Evolutionary conservation across 2,329 filamentous ascomycete species (phyloP).

Genomic region (Pezicula carpinea): DNA sequence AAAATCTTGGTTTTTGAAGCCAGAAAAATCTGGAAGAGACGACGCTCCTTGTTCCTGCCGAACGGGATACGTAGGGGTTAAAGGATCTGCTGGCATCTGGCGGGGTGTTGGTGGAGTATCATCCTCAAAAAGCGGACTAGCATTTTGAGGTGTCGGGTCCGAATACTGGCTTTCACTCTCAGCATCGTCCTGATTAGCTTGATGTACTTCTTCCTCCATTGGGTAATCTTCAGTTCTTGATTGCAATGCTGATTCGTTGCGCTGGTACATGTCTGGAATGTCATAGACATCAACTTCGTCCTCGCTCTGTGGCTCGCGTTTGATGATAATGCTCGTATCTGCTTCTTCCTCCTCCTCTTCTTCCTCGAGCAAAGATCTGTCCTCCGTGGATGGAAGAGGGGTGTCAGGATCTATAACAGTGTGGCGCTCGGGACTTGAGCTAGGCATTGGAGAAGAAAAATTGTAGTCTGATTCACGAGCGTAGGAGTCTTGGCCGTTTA

Average conservation of each 20-base stretch:
- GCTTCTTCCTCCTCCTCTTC: constrained; percentile 45
- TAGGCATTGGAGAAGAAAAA: constrained; percentile 57
- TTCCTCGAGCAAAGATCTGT: constrained; percentile 52
- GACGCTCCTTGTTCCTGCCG: constrained; percentile 15
- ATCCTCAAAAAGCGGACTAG: constrained; percentile 31
- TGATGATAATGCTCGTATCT: constrained; percentile 58
- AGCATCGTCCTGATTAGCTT: constrained; percentile 13
- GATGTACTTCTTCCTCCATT: constrained; percentile 9
- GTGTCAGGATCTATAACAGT: constrained; percentile 77
- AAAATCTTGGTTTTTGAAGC: constrained; percentile 45
- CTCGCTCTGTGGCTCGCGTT: constrained; percentile 52
- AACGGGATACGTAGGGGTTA: constrained; percentile 10
- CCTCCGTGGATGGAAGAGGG: constrained; percentile 83
- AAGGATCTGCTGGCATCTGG: constrained; percentile 32
- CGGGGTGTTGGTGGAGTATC: constrained; percentile 51
- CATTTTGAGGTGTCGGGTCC: constrained; percentile 29
- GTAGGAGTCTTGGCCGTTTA: constrained; percentile 57
- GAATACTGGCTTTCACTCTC: constrained; percentile 50
- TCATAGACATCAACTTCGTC: constrained; percentile 60
- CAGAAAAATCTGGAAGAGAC: constrained; percentile 41
- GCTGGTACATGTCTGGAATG: constrained; percentile 62
- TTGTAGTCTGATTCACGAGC: constrained; percentile 59
- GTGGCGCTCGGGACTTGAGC: constrained; percentile 53
- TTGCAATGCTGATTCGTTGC: constrained; percentile 34
- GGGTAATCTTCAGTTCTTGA: constrained; percentile 28